These are phyloP conservation scores for Novymonas esmeraldas DNA, from an alignment of 208 protist species.

Conservation along the genomic window DNA sequence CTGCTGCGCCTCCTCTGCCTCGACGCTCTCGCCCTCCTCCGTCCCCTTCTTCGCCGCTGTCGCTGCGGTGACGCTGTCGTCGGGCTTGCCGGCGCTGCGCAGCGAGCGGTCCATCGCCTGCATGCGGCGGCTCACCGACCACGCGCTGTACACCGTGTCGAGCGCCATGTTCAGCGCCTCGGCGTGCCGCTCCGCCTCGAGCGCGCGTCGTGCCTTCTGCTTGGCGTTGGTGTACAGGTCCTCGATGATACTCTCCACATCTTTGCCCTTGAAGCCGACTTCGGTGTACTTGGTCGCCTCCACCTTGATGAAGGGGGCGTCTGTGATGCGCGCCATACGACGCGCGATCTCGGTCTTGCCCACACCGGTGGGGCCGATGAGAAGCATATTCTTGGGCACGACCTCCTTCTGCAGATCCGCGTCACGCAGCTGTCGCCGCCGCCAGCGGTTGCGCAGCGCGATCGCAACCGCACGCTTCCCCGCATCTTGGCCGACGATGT, in stretches of 20 bases:
- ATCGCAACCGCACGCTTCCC: constrained; percentile 97
- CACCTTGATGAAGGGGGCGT: constrained; percentile 98
- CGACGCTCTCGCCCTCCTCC: constrained; percentile 12
- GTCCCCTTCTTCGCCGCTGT: constrained; percentile 12
- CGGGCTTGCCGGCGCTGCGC: constrained; percentile 16
- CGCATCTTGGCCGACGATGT: constrained; percentile 96
- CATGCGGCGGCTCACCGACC: constrained; percentile 48
- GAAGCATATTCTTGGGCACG: constrained; percentile 94
- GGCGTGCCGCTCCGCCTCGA: constrained; percentile 66
- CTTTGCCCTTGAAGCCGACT: constrained; percentile 95
- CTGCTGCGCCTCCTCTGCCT: constrained; percentile 12
- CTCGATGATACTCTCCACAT: constrained; percentile 97
- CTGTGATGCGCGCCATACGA: constrained; percentile 95
- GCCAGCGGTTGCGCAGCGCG: constrained; percentile 96
- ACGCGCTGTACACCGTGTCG: constrained; percentile 78
- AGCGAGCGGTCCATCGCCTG: constrained; percentile 24
- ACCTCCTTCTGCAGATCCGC: constrained; percentile 81
- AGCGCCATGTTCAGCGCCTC: constrained; percentile 80
- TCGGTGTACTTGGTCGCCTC: constrained; percentile 99
- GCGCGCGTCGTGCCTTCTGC: constrained; percentile 72
- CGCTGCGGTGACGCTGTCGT: neutral
- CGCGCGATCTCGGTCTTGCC: constrained; percentile 97
- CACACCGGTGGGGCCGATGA: constrained; percentile 93
- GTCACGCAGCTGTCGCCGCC: constrained; percentile 82
- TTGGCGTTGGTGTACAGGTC: constrained; percentile 95